Evolutionary conservation across 768 basidiomycete species (phyloP).

Genomic region (Boletales sp.): DNA sequence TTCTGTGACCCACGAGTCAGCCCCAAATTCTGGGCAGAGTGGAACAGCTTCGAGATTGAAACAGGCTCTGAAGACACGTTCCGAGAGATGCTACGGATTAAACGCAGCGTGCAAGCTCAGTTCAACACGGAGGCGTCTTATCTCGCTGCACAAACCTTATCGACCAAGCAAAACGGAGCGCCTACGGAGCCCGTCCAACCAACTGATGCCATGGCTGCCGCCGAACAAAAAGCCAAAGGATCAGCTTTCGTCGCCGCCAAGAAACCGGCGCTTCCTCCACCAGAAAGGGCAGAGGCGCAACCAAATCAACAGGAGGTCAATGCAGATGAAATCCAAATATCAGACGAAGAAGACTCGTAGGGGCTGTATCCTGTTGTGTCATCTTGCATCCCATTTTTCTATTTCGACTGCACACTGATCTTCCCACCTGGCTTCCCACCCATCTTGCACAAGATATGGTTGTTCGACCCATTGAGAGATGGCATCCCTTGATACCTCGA

Average conservation of each 20-base stretch:
- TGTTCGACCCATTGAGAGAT: constrained; percentile 70
- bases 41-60: constrained; percentile 98
- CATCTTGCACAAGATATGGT: constrained; percentile 58
- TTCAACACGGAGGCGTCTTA: constrained; percentile 98
- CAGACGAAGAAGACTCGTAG: constrained; percentile 74
- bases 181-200: constrained; percentile 41
- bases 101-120: constrained; percentile 96
- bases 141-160: constrained; percentile 85
- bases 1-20: constrained; percentile 96
- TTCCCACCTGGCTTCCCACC: constrained; percentile 75
- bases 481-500: constrained; percentile 62
- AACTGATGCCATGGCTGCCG: constrained; percentile 85
- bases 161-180: constrained; percentile 56
- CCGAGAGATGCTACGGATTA: constrained; percentile 92
- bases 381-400: constrained; percentile 57
- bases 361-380: constrained; percentile 19
- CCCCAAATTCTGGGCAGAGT: constrained; percentile 93
- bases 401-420: constrained; percentile 76
- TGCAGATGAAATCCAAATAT: constrained; percentile 84
- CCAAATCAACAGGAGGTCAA: constrained; percentile 41
- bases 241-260: constrained; percentile 79
- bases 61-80: constrained; percentile 99
- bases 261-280: constrained; percentile 41
- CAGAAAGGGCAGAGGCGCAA: constrained; percentile 37
- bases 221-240: constrained; percentile 66